Base-by-base conservation (phyloP, 306 rosid species). In the Ormosia semicastrata region DNA sequence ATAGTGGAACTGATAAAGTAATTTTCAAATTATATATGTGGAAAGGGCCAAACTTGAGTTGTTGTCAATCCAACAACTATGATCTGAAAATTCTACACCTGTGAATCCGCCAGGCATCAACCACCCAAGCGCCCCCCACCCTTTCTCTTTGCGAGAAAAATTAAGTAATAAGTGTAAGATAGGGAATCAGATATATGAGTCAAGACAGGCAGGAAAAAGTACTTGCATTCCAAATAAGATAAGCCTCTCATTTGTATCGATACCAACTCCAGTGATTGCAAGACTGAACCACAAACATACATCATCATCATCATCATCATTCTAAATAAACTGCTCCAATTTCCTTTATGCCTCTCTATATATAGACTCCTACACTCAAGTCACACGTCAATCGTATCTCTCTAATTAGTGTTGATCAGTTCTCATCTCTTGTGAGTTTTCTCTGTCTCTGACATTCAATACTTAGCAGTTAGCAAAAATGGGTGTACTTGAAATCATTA, bases 401-500 rank as follows among this genome's bases (percentile, higher is more conserved):
- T 13, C 52, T 53, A 44, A 64, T 34, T 8, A 57, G 15, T 58
- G 56, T 78, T 58, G n/a, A 44, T 46, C 78, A 70, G 11, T 60
- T 62, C 52, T 71, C 66, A 66, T 57, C 70, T 75, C 69, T 13
- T 70, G 78, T 44, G 81, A 56, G 18, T 75, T 75, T 56, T 65
- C 15, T 73, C 54, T 53, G 60, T 43, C 59, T 6, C 50, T 82
- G 3, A 49, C 71, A 74, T 52, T 40, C n/a, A 57, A 32, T 65
- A 60, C 57, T 66, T 47, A 24, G n/a, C 78, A 46, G 39, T 7
- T 41, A 36, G 13, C 49, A 68, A 82, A 82, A 5, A 92, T 90
- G 92, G 84, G 86, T 78, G 82, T 47, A 67, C 62, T 53, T 69
- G 83, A 82, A 84, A 63, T 85, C 71, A 78, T 89, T 39, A 32